Percentiles rank a stretch among this genome's conserved stretches.
Evolutionary conservation across 352 stramenopile species (phyloP).

Genomic region (Globisporangium nagaii): DNA sequence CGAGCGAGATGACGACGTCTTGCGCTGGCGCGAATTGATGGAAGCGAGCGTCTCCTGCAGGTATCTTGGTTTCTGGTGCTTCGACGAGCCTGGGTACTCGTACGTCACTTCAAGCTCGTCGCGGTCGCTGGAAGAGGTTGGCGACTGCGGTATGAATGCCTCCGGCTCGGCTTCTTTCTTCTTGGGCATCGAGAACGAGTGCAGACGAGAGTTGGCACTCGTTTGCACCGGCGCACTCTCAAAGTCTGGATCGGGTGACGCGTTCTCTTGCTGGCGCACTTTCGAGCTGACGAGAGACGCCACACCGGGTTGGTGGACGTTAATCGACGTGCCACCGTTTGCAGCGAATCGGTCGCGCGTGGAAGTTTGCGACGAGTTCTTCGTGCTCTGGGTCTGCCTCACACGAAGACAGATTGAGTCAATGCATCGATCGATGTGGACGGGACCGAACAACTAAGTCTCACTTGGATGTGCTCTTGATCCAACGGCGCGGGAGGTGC

Average conservation of each 20-base stretch:
- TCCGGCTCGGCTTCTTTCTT: constrained; percentile 26
- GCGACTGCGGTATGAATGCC: constrained; percentile 23
- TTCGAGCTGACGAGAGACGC: not conserved
- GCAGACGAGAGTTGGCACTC: constrained; percentile 12
- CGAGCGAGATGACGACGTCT: constrained; percentile 1
- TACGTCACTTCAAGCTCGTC: constrained; percentile 39
- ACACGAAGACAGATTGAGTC: too few relatives aligned
- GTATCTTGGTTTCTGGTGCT: constrained; percentile 33
- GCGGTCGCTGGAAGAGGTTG: constrained; percentile 22
- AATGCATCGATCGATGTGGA: not conserved
- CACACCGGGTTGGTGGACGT: not conserved
- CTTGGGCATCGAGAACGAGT: constrained; percentile 38
- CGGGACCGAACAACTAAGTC: not conserved
- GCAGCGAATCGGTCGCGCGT: constrained; percentile 1
- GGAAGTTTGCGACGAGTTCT: not conserved
- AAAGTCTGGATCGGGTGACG: not conserved
- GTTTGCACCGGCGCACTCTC: not conserved
- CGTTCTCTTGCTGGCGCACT: constrained; percentile 7
- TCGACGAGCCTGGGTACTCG: constrained; percentile 11
- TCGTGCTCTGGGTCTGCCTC: not conserved
- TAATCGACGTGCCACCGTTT: not conserved
- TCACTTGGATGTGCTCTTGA: constrained; percentile 9
- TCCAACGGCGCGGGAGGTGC: not conserved
- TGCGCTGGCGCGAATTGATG: constrained; percentile 42
- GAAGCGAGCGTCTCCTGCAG: constrained; percentile 46